These are phyloP conservation scores for Fusarium robinianum DNA, from an alignment of 2,329 filamentous ascomycete genomes.

Conservation along the genomic window DNA sequence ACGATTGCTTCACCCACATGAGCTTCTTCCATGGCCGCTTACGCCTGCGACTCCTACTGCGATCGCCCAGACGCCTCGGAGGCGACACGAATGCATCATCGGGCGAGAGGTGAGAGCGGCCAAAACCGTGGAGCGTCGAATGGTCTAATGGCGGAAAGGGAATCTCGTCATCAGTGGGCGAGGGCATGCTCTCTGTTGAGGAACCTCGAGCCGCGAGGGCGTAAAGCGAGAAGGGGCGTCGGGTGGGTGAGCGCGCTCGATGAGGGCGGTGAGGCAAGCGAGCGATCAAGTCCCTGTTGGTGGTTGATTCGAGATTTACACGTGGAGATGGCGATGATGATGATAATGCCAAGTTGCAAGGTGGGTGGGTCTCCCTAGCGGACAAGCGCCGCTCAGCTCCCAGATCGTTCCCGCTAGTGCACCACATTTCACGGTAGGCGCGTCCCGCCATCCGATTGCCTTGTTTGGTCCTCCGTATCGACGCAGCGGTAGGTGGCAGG, in stretches of 20 bases:
- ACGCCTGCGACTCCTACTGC: slow-evolving; percentile 68
- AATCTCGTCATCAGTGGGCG: slow-evolving; percentile 46
- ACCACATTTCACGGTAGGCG: slow-evolving; percentile 19
- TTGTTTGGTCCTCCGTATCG: too few species aligned
- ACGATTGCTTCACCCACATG: slow-evolving; percentile 96
- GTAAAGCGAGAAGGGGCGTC: background rate
- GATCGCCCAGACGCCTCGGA: slow-evolving; percentile 57
- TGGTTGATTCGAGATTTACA: too few species aligned
- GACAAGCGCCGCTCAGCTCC: slow-evolving; percentile 14
- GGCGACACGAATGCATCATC: slow-evolving; percentile 81
- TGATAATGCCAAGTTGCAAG: slow-evolving; percentile 23
- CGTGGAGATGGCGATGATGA: slow-evolving; percentile 16
- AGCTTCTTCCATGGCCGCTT: slow-evolving; percentile 90
- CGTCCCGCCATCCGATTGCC: slow-evolving; percentile 11
- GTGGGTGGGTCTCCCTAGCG: slow-evolving; percentile 25
- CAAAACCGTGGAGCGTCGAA: slow-evolving; percentile 43
- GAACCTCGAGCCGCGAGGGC: background rate
- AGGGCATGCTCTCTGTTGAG: slow-evolving; percentile 39
- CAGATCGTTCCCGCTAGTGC: slow-evolving; percentile 17
- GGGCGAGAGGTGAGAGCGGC: slow-evolving; percentile 74
- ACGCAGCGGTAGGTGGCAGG: too few species aligned
- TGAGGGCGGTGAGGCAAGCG: too few species aligned
- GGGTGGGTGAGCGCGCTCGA: background rate
- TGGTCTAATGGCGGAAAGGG: slow-evolving; percentile 42
- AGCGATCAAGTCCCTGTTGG: too few species aligned